Evolutionary conservation across 176 grass and related monocot genomes (phyloP), one percentile per base, ranked within the genome.

Genomic region (Rhynchospora pubera): DNA sequence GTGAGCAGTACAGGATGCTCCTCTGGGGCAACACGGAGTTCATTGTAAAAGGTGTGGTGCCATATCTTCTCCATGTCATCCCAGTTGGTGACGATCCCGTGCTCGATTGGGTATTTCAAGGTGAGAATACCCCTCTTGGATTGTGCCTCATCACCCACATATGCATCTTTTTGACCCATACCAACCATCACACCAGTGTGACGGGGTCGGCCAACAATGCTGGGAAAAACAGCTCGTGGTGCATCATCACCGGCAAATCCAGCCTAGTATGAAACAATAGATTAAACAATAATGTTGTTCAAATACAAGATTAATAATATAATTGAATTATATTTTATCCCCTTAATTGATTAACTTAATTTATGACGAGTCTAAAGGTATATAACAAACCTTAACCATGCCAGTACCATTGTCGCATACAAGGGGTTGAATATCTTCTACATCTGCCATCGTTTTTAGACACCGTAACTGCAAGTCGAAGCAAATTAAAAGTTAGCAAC

Each of bases 1-100:
- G 93, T 97, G 30, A 97, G 86, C 84, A 97, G 57, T 44, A 93
- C 75, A 0, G 93, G 93, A 62, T 97, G 93, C 89, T 97, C 93
- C 66, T 97, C 93, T 28, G 93, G 91, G 15, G 93, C 83, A 16
- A 97, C 91, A 65, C 93, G 93, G 14, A 97, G 91, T 70, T 97
- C 93, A 4, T 97, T 97, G 79, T 91, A 93, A 83, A 93, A 97
- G 57, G 93, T 93, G 88, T 97, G 93, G 70, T 97, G 93, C 93
- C 93, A 93, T 7, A 97, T 97, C 68, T 93, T 97, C 79, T 97
- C 93, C 93, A 97, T 97, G 79, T 97, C 93, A 62, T 97, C 93
- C 91, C 93, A 97, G 85, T 97, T 97, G 50, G 56, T 82, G 16
- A 97, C 93, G 62, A 97, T 91, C 7, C 93, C 93, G 43, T 97